Conservation (phyloP, 805 yeast genomes). For the Ogataea corticis region DNA sequence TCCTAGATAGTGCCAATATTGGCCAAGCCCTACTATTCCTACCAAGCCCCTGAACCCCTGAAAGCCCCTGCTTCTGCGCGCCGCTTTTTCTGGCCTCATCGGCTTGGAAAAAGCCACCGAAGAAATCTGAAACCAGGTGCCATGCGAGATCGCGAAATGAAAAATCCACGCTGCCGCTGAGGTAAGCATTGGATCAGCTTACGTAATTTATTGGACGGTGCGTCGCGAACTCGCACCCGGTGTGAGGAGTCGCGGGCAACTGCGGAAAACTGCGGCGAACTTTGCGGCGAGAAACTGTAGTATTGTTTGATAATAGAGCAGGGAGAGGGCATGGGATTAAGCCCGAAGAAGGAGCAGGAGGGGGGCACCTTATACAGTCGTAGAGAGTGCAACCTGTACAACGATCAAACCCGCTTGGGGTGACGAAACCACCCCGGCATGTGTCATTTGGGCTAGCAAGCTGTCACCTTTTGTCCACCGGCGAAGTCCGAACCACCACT, state of each 20-base stretch:
- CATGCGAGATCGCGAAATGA: not conserved
- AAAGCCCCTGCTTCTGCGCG: constrained; percentile 6
- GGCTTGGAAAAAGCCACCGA: not conserved
- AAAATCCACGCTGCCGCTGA: not conserved
- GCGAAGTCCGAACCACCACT: no score
- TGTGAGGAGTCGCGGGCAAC: constrained; percentile 4
- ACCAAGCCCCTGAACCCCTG: constrained; percentile 6
- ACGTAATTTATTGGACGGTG: not conserved
- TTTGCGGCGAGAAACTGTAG: constrained; percentile 2
- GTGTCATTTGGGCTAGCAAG: no score
- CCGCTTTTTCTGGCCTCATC: not conserved
- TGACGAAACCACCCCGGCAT: no score
- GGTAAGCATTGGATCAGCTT: not conserved
- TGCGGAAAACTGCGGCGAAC: constrained; percentile 1
- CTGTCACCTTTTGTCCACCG: no score
- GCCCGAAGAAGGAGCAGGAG: no score
- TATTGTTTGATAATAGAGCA: not conserved
- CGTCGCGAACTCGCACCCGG: not conserved
- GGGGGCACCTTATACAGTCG: no score
- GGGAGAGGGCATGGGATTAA: no score
- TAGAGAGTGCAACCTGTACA: no score
- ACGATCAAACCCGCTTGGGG: no score
- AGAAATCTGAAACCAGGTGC: not conserved
- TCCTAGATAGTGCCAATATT: not conserved
- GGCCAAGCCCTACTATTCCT: not conserved